phyloP scores from a whole-genome alignment of 805 yeast genomes.

The Saccharomycopsis schoenii region DNA sequence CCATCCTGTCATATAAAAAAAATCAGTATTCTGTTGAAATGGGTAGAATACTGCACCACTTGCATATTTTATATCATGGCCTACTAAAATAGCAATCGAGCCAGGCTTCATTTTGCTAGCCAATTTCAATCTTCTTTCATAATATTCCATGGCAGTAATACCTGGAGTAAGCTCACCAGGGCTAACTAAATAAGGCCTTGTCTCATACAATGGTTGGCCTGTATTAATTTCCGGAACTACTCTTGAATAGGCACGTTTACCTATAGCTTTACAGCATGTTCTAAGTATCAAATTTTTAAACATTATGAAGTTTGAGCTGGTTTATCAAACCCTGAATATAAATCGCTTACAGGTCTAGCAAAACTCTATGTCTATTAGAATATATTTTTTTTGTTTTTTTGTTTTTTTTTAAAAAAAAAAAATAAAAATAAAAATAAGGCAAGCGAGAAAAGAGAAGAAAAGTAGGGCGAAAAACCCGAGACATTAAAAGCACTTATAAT shows the following conservation, averaged over 20 bases:
- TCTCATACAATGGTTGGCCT: constrained; percentile 85
- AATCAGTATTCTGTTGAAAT: constrained; percentile 86
- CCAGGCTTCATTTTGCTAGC: constrained; percentile 47
- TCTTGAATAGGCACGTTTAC: constrained; percentile 27
- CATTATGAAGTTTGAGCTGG: constrained; percentile 43
- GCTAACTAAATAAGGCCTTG: constrained; percentile 64
- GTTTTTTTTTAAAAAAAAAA: too few relatives aligned
- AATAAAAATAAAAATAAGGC: too few relatives aligned
- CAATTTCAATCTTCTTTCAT: constrained; percentile 53
- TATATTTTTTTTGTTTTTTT: too few relatives aligned
- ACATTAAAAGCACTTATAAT: too few relatives aligned
- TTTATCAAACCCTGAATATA: constrained; percentile 24
- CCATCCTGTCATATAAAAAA: constrained; percentile 86
- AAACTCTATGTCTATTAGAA: too few relatives aligned
- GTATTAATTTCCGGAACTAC: constrained; percentile 36
- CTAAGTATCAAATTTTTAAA: constrained; percentile 77
- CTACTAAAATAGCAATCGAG: constrained; percentile 66
- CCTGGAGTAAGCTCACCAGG: constrained; percentile 85
- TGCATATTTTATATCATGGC: constrained; percentile 63
- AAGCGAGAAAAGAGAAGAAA: neutral
- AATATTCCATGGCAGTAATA: constrained; percentile 75
- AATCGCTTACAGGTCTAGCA: neutral
- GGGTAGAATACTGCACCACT: constrained; percentile 88
- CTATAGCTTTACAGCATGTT: constrained; percentile 26
- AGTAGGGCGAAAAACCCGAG: too few relatives aligned